Conservation (phyloP, 2,329 filamentous ascomycete species). For the Diaporthe eres region DNA sequence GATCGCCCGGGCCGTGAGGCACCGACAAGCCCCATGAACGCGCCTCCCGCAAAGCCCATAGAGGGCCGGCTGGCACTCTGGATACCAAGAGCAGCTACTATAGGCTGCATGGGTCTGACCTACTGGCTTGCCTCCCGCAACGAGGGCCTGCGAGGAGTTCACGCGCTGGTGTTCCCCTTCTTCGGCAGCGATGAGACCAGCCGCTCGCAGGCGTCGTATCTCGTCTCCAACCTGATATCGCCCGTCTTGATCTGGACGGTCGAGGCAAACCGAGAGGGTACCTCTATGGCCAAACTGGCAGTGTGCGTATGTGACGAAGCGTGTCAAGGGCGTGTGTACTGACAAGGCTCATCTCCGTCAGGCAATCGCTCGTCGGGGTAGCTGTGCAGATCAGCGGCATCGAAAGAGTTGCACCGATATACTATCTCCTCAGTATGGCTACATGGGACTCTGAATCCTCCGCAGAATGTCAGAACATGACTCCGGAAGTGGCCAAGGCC, state of each 20-base stretch:
- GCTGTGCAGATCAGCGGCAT: conserved; percentile 35
- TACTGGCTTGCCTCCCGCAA: conserved; percentile 13
- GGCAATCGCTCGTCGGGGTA: background rate
- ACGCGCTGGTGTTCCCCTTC: conserved; percentile 29
- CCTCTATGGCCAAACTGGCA: background rate
- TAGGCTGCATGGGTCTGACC: conserved; percentile 3
- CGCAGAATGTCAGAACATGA: background rate
- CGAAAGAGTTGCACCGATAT: conserved; percentile 33
- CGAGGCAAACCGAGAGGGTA: conserved; percentile 17
- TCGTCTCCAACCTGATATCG: conserved; percentile 30
- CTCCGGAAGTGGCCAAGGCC: conserved; percentile 23
- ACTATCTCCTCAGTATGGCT: conserved; percentile 27
- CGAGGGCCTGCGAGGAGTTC: conserved; percentile 1
- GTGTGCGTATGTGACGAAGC: conserved; percentile 4
- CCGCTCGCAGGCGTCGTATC: conserved; percentile 9
- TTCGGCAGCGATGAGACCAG: conserved; percentile 16
- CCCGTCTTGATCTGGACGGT: conserved; percentile 40
- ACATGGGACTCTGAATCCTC: background rate
- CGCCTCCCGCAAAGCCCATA: background rate
- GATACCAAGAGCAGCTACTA: conserved; percentile 24
- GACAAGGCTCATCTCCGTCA: background rate
- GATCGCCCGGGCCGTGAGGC: background rate
- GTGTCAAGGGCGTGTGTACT: background rate
- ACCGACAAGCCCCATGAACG: background rate
- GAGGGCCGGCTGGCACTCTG: background rate